Base-by-base conservation (phyloP, 75 land plant genomes). In the Isoetes taiwanensis region DNA sequence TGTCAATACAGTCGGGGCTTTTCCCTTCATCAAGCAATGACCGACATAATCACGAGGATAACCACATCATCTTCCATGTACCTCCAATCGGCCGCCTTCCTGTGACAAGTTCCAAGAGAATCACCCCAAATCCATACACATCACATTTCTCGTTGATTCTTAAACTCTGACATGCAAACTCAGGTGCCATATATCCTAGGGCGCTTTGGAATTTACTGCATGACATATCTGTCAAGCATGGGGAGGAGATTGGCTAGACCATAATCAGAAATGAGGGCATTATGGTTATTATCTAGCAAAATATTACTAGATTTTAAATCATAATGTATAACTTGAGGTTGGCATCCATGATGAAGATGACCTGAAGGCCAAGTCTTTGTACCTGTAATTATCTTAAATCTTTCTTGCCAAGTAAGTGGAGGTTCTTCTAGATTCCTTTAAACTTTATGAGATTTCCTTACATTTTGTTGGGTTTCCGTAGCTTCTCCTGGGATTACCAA, bases 131-230 rank as follows among this genome's bases (percentile, higher is more conserved):
- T 2, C 90, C 90, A 35, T 76, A 89, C 0, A 94, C 65, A 63
- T 94, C 99, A 55, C 99, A 89, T 67, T 94, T 94, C 74, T 94
- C 96, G 29, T 68, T 84, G 38, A 89, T 70, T 59, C 79, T 69
- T 25, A 80, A 27, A 57, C 85, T 82, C 58, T 82, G 86, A 62
- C 99, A 84, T 12, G 96, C 80, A 11, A 87, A 65, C 38, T 93
- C 98, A 0, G 98, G 98, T 30, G 98, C 98, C 50, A 88, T 74
- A 56, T 93, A 88, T 10, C 96, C 98, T 32, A 84, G 25, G 34
- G 79, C 76, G 34, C 79, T 64, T 56, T 84, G 90, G 37, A 81
- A 84, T 53, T 78, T 70, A 68, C 72, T 81, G 78, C 73, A 72
- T 63, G 1, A 79, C 67, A 38, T 83, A 80, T 66, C 56, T 81